Conservation (phyloP, 768 basidiomycete species). For the Pleurotus sapidus region DNA sequence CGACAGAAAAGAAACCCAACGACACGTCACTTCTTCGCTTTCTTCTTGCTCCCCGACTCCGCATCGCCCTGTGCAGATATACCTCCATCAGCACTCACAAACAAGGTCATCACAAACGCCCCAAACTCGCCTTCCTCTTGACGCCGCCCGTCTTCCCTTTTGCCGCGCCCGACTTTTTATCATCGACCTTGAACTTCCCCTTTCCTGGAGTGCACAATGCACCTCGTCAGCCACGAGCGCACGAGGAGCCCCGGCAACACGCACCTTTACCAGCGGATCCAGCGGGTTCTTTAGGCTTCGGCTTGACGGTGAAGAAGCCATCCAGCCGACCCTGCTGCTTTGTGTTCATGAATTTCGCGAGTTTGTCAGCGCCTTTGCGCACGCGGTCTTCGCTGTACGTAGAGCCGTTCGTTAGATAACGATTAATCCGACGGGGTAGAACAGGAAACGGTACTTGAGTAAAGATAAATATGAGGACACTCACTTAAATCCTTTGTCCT, state of each 20-base stretch:
- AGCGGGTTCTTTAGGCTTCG: conserved; percentile 39
- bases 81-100: neutral
- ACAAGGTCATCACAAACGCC: neutral
- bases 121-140: conserved; percentile 51
- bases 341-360: conserved; percentile 78
- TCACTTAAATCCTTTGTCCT: conserved; percentile 96
- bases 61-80: conserved; percentile 29
- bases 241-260: too few species aligned
- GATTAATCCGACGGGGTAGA: too few species aligned
- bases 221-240: too few species aligned
- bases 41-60: conserved; percentile 37
- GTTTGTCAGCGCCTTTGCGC: conserved; percentile 91
- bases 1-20: too few species aligned
- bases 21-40: conserved; percentile 32
- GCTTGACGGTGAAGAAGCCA: conserved; percentile 82
- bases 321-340: conserved; percentile 98
- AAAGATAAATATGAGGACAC: conserved; percentile 24
- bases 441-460: too few species aligned
- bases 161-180: neutral
- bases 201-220: too few species aligned
- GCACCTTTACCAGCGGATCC: neutral
- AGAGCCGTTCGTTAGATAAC: too few species aligned
- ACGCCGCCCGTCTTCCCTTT: conserved; percentile 26
- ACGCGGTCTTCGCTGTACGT: conserved; percentile 89
- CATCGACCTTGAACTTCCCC: conserved; percentile 32